Base-by-base conservation (phyloP, 768 basidiomycete genomes). In the Boletus bicolor region DNA sequence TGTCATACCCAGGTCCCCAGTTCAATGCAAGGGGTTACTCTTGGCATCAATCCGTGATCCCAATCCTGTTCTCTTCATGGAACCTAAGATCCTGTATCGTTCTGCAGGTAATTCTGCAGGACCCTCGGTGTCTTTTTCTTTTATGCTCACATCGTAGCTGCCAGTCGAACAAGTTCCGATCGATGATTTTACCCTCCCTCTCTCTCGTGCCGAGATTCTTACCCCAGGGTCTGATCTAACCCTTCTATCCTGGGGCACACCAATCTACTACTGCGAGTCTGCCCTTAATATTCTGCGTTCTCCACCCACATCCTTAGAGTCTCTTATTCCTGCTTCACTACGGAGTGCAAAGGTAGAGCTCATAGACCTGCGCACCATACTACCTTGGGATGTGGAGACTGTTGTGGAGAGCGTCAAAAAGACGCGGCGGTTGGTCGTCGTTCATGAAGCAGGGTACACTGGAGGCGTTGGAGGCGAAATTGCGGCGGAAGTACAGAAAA, bases 61-160 rank as follows among this genome's bases (percentile, higher is more conserved):
- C 0, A 95, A 95, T 64, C 95, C 95, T 0, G 90, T 93, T 14
- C 83, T 98, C 43, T 92, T 98, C 71, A 91, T 98, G 86, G 94
- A 98, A 70, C 94, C 94, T 44, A 87, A 98, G 75, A 82, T 96
- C 54, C 75, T 98, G 14, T 98, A 98, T 69, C 86, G 94, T 48
- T 94, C 93, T 44, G 84, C 94, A 64, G 82, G 89, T 89, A 61
- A 47, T 55, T 50, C 17, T 45, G 14, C 11, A 9, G 24, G 12
- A 28, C 8, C 15, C 37, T 37, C 32, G 37, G 34, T 35, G 21
- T 38, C 24, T 30, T 10, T 35, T 41, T 43, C 15, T 34, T 38
- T 15, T 7, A 14, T 49, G 15, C 58, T 63, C 32, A 66, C 49
- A 38, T 24, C 34, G 3, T 38, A 42, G 14, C 34, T 43, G 19